phyloP scores from a whole-genome alignment of 2,329 filamentous ascomycete species.

The Colletotrichum sp. region DNA sequence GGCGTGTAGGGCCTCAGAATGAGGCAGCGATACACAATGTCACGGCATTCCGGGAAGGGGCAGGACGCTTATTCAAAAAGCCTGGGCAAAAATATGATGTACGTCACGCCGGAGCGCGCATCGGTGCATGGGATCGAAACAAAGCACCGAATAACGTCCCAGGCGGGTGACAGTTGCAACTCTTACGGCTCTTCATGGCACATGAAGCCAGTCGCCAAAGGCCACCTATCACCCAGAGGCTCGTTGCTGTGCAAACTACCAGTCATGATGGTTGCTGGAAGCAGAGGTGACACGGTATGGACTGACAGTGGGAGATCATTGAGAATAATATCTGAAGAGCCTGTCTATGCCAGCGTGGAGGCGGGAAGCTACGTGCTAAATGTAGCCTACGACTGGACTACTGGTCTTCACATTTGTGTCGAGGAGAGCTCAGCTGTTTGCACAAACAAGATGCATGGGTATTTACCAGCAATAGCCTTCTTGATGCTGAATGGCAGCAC shows the following conservation, averaged over 20 bases:
- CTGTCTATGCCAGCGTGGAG: no score
- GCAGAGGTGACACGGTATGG: background rate
- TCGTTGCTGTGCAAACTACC: background rate
- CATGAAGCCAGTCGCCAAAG: background rate
- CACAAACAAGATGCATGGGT: background rate
- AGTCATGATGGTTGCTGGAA: background rate
- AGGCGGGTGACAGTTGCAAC: no score
- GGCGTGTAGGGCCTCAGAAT: background rate
- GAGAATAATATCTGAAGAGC: no score
- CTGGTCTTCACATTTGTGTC: background rate
- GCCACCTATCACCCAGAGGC: background rate
- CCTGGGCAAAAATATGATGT: no score
- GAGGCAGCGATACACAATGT: background rate
- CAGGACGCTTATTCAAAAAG: no score
- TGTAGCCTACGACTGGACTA: background rate
- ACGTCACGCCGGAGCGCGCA: no score
- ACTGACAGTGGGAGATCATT: background rate
- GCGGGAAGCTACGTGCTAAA: background rate
- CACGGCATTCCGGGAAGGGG: background rate
- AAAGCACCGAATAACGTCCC: no score
- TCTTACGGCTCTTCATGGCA: background rate
- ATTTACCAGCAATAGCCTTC: fast-evolving
- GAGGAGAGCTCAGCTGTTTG: background rate
- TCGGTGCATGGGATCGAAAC: no score
- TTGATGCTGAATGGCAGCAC: background rate